phyloP scores from a whole-genome alignment of 2,329 filamentous ascomycete genomes.

The Blumeria graminis region DNA sequence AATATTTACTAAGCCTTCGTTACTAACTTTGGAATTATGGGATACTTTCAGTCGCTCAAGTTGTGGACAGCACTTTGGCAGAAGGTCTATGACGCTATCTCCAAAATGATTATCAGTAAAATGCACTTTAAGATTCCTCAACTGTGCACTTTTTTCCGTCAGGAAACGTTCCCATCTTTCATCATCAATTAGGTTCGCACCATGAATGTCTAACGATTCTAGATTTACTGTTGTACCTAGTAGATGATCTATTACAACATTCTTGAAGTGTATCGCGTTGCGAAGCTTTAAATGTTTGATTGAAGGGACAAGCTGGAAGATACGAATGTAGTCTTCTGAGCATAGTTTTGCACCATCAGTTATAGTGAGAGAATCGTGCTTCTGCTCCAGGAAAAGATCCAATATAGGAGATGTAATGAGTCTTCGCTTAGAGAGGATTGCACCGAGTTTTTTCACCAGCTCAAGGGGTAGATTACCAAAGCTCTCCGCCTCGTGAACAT shows the following conservation, averaged over 20 bases:
- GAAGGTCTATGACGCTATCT: slow-evolving; percentile 38
- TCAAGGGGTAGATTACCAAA: slow-evolving; percentile 32
- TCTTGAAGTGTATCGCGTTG: slow-evolving; percentile 81
- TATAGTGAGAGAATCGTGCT: slow-evolving; percentile 25
- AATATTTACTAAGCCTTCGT: slow-evolving; percentile 40
- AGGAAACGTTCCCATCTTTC: slow-evolving; percentile 52
- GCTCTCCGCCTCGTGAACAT: slow-evolving; percentile 35
- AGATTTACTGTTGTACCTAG: slow-evolving; percentile 44
- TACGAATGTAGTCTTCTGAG: slow-evolving; percentile 52
- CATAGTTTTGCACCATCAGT: slow-evolving; percentile 41
- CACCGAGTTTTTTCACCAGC: slow-evolving; percentile 32
- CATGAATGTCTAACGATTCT: slow-evolving; percentile 54
- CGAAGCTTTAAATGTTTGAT: slow-evolving; percentile 50
- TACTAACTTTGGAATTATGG: slow-evolving; percentile 51
- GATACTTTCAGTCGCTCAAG: slow-evolving; percentile 57
- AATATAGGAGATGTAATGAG: slow-evolving; percentile 29
- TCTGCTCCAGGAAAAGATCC: slow-evolving; percentile 29
- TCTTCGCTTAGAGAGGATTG: slow-evolving; percentile 34
- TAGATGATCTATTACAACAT: slow-evolving; percentile 60
- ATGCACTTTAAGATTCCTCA: slow-evolving; percentile 53
- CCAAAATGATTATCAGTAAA: slow-evolving; percentile 66
- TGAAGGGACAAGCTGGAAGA: slow-evolving; percentile 50
- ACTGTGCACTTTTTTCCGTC: slow-evolving; percentile 32
- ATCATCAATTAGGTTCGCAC: slow-evolving; percentile 62
- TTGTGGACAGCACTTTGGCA: slow-evolving; percentile 39